These are phyloP conservation scores for Yamagishiella unicocca DNA, from an alignment of 139 green algal genomes.

Conservation along the genomic window DNA sequence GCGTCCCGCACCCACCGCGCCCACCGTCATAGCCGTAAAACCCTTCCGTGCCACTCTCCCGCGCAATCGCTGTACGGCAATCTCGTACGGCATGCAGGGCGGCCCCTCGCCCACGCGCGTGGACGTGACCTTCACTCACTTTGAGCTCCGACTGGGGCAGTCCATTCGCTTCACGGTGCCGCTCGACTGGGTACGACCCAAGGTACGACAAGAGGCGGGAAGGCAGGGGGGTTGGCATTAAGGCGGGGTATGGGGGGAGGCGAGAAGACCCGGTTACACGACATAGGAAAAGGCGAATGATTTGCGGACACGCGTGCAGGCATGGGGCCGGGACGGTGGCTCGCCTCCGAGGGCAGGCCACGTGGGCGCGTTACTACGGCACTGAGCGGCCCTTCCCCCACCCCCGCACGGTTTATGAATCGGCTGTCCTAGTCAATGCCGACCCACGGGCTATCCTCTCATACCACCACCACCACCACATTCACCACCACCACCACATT, in stretches of 20 bases:
- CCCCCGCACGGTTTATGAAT: no score
- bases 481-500: no score
- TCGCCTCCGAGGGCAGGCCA: no score
- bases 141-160: conserved; percentile 11
- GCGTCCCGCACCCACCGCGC: background rate
- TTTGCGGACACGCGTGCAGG: background rate
- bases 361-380: no score
- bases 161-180: background rate
- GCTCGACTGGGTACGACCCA: conserved; percentile 25
- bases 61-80: background rate
- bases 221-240: background rate
- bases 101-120: background rate
- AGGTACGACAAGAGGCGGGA: conserved; percentile 4
- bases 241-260: no score
- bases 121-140: conserved; percentile 27
- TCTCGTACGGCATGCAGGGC: background rate
- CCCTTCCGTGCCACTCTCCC: no score
- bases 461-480: no score
- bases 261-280: no score
- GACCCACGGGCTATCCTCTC: no score
- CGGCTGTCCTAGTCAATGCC: no score
- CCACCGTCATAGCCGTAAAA: background rate
- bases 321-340: background rate
- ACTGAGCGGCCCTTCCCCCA: no score
- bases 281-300: no score